Base-by-base conservation (phyloP, 441 rosid species). In the Pelargonium hybrid region DNA sequence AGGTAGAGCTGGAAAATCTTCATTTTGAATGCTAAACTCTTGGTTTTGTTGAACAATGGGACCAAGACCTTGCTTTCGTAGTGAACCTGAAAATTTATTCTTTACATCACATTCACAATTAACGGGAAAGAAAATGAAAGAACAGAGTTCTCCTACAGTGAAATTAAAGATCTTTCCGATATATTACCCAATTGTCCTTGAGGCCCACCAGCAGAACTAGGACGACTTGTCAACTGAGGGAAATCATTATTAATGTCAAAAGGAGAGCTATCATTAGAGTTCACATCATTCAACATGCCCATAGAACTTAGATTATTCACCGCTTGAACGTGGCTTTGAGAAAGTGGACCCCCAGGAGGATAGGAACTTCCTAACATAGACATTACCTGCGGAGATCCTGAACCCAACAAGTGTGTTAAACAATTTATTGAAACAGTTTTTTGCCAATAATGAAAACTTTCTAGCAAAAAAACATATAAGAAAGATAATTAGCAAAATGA, bases 11-110 rank as follows among this genome's bases (percentile, higher is more conserved):
- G 99, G 99, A 83, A 95, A 95, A 83, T 95, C 98, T 86, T 95
- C 98, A 75, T 87, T 95, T 84, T 95, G 98, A 72, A 95, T 95
- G 82, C 99, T 92, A 82, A 92, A 95, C 85, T 95, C 99, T 82
- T 92, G 98, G 79, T 88, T 95, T 82, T 95, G 98, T 72, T 92
- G 99, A 77, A 86, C 97, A 74, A 94, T 88, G 34, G 98, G 90
- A 76, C 92, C 92, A 74, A 87, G 90, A 82, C 91, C 93, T 77
- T 89, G 97, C 83, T 95, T 92, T 64, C 92, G 80, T 69, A 87
- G 77, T 67, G 98, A 86, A 62, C 92, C 99, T 92, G 87, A 77
- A 77, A 70, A 7, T n/a, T 43, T 26, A 64, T 17, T 43, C 69
- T 69, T 75, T 37, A 47, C 14, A 59, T 69, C 77, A 76, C 20